Conservation (phyloP, 2,329 filamentous ascomycete species). For the Tolypocladium pustulatum region DNA sequence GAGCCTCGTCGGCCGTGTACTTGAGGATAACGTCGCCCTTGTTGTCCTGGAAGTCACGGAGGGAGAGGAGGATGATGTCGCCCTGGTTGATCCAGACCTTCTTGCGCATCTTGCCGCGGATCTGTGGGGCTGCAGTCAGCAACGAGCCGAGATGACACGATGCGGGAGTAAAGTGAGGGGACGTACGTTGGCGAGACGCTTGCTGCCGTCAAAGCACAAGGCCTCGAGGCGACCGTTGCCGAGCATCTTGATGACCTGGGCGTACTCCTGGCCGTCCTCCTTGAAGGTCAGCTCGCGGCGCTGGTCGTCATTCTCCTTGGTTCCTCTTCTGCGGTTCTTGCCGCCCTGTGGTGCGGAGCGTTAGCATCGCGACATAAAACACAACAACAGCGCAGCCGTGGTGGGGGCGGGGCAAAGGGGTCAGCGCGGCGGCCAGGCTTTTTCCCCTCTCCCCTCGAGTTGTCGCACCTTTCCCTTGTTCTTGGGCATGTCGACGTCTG, state of each 20-base stretch:
- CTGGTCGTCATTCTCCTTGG: constrained; percentile 99
- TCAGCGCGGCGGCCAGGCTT: background rate
- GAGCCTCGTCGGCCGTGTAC: constrained; percentile 92
- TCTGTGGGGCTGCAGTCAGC: constrained; percentile 13
- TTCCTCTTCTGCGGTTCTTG: constrained; percentile 96
- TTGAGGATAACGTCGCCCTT: constrained; percentile 97
- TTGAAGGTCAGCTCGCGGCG: constrained; percentile 99
- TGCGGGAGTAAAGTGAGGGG: background rate
- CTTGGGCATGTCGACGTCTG: constrained; percentile 69
- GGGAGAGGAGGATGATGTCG: constrained; percentile 80
- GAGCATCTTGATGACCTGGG: constrained; percentile 69
- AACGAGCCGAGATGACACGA: background rate
- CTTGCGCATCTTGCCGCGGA: constrained; percentile 92
- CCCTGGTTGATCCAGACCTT: constrained; percentile 99
- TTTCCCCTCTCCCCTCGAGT: background rate
- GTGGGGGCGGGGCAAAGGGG: constrained; percentile 18
- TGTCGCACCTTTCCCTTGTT: constrained; percentile 91
- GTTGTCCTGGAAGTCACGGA: constrained; percentile 88
- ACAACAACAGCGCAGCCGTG: background rate
- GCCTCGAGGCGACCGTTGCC: constrained; percentile 91
- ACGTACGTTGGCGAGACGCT: constrained; percentile 30
- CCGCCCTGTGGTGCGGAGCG: constrained; percentile 56
- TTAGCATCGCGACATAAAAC: constrained; percentile 1
- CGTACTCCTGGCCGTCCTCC: constrained; percentile 77
- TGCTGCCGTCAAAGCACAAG: constrained; percentile 78